Evolutionary conservation across 176 grass and related monocot genomes (phyloP).

Genomic region (Carex scoparia): DNA sequence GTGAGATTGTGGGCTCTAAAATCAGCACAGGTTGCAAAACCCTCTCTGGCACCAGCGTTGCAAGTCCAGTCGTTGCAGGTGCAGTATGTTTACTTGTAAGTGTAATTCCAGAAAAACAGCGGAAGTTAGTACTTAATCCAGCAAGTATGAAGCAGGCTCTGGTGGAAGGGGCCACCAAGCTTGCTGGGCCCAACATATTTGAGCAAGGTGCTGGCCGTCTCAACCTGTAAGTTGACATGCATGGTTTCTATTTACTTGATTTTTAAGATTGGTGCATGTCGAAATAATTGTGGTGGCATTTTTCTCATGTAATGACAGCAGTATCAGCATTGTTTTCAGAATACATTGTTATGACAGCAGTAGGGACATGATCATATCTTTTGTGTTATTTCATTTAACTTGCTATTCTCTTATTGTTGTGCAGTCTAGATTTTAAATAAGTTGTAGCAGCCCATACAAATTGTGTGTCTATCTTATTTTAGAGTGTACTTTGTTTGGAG

Average conservation of each 20-base stretch:
- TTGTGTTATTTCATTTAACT: background rate
- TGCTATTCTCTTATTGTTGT: background rate
- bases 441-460: background rate
- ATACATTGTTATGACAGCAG: background rate
- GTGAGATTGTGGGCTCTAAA: conserved; percentile 97
- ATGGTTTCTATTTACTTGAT: conserved; percentile 4
- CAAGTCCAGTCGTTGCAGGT: conserved; percentile 92
- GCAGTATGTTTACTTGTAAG: conserved; percentile 89
- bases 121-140: conserved; percentile 76
- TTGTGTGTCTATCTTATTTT: background rate
- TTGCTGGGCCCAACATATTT: conserved; percentile 91
- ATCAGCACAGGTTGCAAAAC: conserved; percentile 98
- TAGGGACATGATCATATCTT: background rate
- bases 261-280: background rate
- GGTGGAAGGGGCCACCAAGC: conserved; percentile 94
- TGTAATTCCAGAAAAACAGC: conserved; percentile 59
- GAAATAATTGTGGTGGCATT: background rate
- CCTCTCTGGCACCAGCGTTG: conserved; percentile 95
- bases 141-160: conserved; percentile 97
- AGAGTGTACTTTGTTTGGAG: background rate
- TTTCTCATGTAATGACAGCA: background rate
- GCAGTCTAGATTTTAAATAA: background rate
- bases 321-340: background rate
- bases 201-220: conserved; percentile 92
- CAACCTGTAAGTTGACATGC: conserved; percentile 67